Percentiles rank a stretch among this genome's conserved stretches.
Evolutionary conservation across 805 yeast species (phyloP).

Genomic region (Yarrowia yakushimensis): DNA sequence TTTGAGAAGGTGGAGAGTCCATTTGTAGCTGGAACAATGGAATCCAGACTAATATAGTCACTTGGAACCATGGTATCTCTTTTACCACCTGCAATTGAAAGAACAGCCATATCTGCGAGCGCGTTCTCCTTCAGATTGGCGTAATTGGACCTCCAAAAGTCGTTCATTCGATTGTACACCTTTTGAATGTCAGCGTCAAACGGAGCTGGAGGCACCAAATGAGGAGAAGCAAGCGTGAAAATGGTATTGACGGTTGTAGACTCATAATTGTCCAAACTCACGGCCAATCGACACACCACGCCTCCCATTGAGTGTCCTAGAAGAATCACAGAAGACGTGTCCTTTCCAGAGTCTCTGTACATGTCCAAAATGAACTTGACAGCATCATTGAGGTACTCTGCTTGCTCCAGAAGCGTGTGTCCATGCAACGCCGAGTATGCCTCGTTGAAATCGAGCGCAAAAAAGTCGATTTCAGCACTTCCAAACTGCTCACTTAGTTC

Average conservation of each 20-base stretch:
- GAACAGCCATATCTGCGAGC: constrained; percentile 56
- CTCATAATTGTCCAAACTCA: constrained; percentile 71
- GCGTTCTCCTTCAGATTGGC: constrained; percentile 45
- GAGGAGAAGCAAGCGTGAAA: constrained; percentile 85
- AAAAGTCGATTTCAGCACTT: constrained; percentile 60
- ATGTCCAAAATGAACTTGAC: constrained; percentile 66
- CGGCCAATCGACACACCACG: constrained; percentile 80
- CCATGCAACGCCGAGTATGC: constrained; percentile 97
- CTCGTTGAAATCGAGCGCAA: constrained; percentile 90
- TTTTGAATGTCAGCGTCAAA: constrained; percentile 83
- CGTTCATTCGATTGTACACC: constrained; percentile 69
- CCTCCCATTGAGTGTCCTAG: constrained; percentile 98
- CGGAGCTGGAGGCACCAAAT: constrained; percentile 85
- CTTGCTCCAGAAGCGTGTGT: constrained; percentile 85
- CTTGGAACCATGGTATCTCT: constrained; percentile 82
- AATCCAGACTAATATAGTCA: constrained; percentile 74
- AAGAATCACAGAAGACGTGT: constrained; percentile 69
- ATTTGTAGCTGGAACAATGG: constrained; percentile 64
- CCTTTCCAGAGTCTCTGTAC: constrained; percentile 43
- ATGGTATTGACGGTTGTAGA: constrained; percentile 76
- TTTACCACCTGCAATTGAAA: constrained; percentile 88
- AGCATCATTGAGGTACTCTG: constrained; percentile 89
- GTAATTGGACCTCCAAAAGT: constrained; percentile 72
- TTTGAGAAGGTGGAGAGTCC: constrained; percentile 83
- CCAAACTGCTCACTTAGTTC: constrained; percentile 28